phyloP scores from a whole-genome alignment of 495 filamentous ascomycete genomes.

The Daldinia decipiens region DNA sequence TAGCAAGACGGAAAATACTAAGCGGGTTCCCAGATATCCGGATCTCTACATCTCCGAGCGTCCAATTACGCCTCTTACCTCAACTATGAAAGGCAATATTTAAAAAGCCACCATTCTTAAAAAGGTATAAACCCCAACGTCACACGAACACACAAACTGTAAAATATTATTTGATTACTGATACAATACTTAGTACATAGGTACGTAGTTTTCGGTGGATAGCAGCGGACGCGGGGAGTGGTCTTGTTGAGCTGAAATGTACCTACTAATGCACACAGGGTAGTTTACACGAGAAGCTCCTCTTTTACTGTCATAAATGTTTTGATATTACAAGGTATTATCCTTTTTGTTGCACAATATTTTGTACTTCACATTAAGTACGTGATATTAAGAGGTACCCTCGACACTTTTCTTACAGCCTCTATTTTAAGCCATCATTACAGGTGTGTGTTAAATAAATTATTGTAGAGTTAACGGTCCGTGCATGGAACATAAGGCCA shows the following conservation, averaged over 20 bases:
- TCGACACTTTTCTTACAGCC: background rate
- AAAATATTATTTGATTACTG: conserved; percentile 42
- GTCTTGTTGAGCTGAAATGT: conserved; percentile 3
- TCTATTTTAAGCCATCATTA: conserved; percentile 1
- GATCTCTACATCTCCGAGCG: conserved; percentile 23
- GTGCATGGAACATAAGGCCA: background rate
- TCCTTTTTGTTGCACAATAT: background rate
- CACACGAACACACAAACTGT: conserved; percentile 11
- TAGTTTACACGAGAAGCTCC: background rate
- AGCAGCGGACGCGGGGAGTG: background rate
- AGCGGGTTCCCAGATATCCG: conserved; percentile 36
- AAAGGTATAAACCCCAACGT: conserved; percentile 26
- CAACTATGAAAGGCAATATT: conserved; percentile 33
- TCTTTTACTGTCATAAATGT: background rate
- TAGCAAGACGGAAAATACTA: conserved; percentile 40
- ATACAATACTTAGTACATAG: conserved; percentile 18
- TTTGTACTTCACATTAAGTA: background rate
- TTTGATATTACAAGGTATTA: background rate
- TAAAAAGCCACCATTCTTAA: conserved; percentile 30
- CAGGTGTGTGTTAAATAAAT: background rate
- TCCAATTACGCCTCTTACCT: conserved; percentile 29
- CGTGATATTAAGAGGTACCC: background rate
- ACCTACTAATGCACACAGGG: background rate
- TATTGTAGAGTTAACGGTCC: background rate
- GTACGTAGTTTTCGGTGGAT: background rate